These are phyloP conservation scores for Lathyrus tuberosus DNA, from an alignment of 306 rosid species.

Conservation along the genomic window DNA sequence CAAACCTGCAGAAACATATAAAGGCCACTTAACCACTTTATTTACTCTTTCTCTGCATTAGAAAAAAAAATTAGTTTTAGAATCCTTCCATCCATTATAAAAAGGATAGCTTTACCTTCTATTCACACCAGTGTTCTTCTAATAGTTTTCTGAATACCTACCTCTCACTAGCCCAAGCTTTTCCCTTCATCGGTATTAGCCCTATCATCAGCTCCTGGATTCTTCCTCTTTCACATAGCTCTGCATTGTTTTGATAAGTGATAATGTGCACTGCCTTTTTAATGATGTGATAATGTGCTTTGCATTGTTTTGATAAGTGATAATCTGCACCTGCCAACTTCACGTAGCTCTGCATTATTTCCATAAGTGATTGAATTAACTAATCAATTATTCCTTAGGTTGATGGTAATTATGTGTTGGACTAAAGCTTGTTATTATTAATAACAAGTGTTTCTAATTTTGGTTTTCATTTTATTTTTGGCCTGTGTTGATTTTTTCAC, in stretches of 20 bases:
- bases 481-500: too few relatives aligned
- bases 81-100: background rate
- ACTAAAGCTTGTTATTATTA: background rate
- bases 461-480: too few relatives aligned
- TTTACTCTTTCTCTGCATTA: background rate
- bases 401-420: constrained; percentile 15
- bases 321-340: constrained; percentile 1
- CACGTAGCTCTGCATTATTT: constrained; percentile 13
- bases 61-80: background rate
- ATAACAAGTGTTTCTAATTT: background rate
- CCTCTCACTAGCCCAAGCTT: background rate
- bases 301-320: background rate
- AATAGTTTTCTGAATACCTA: background rate
- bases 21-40: background rate
- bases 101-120: background rate
- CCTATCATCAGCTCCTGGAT: background rate
- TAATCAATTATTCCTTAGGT: background rate
- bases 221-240: constrained; percentile 10
- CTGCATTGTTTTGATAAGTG: constrained; percentile 14
- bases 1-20: background rate
- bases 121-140: background rate
- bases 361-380: background rate
- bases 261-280: background rate
- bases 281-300: background rate
- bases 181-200: background rate